A percentile compares a stretch with the other conserved stretches of the same genome.
phyloP scores from a whole-genome alignment of 495 filamentous ascomycete genomes.

The Aspergillus incahuasiensis region DNA sequence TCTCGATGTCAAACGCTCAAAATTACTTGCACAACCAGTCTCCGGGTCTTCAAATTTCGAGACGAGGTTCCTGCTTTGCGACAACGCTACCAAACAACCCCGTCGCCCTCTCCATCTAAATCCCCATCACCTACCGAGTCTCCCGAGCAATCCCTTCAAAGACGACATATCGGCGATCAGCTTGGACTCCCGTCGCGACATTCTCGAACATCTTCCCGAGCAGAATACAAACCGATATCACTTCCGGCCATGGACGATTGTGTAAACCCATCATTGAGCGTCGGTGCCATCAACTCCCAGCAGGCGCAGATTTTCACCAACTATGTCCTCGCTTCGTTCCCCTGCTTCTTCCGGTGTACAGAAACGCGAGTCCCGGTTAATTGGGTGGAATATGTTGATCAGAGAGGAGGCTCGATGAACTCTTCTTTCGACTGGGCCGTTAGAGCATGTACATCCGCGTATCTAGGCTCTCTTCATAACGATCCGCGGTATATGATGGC shows the following conservation, averaged over 20 bases:
- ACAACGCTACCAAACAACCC: constrained; percentile 17
- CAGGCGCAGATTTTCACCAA: constrained; percentile 28
- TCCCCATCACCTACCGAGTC: constrained; percentile 2
- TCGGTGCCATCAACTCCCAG: constrained; percentile 20
- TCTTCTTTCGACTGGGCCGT: constrained; percentile 27
- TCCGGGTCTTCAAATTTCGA: constrained; percentile 19
- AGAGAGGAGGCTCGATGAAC: constrained; percentile 9
- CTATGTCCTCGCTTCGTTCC: constrained; percentile 24
- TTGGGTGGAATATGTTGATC: constrained; percentile 27
- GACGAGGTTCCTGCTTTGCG: constrained; percentile 23
- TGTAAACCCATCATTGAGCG: constrained; percentile 23
- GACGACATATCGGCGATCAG: neutral
- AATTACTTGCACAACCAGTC: constrained; percentile 23
- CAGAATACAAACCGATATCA: constrained; percentile 6
- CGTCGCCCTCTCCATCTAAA: constrained; percentile 5
- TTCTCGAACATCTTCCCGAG: neutral
- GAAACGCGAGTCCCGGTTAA: constrained; percentile 25
- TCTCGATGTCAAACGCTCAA: constrained; percentile 25
- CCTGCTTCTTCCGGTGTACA: constrained; percentile 26
- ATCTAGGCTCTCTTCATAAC: constrained; percentile 21
- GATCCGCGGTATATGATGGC: constrained; percentile 17
- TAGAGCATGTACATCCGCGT: constrained; percentile 25
- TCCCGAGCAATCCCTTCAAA: neutral
- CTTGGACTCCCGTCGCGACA: constrained; percentile 4
- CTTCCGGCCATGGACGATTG: constrained; percentile 18